Percentiles rank a stretch among this genome's conserved stretches.
Conservation (phyloP, 2,329 filamentous ascomycete species). For the Cytospora piceae region DNA sequence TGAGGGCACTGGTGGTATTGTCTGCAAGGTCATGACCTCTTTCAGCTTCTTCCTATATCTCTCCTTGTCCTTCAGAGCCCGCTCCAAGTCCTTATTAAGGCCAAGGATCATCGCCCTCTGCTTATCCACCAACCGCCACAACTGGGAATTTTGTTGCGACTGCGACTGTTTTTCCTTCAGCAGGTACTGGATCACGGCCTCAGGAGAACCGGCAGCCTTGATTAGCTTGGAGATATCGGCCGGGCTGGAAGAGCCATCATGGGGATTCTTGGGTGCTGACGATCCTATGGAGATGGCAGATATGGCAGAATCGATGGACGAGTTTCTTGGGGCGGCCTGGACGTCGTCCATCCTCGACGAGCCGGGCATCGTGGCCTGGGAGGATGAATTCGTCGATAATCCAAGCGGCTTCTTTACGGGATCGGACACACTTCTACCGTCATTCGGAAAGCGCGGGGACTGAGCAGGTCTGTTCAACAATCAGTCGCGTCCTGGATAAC, state of each 20-base stretch:
- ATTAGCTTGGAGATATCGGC: slow-evolving; percentile 81
- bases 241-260: slow-evolving; percentile 62
- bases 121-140: slow-evolving; percentile 96
- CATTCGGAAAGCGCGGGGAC: slow-evolving; percentile 50
- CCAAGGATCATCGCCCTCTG: slow-evolving; percentile 92
- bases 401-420: slow-evolving; percentile 47
- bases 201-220: slow-evolving; percentile 81
- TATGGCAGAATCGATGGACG: slow-evolving; percentile 92
- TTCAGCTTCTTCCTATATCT: slow-evolving; percentile 90
- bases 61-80: slow-evolving; percentile 90
- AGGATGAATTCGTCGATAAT: slow-evolving; percentile 45
- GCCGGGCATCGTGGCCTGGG: slow-evolving; percentile 51
- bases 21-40: slow-evolving; percentile 60
- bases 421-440: slow-evolving; percentile 50
- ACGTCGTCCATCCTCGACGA: slow-evolving; percentile 47
- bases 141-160: slow-evolving; percentile 84
- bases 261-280: slow-evolving; percentile 60
- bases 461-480: slow-evolving; percentile 35
- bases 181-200: slow-evolving; percentile 85
- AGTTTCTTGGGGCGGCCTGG: slow-evolving; percentile 66
- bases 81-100: slow-evolving; percentile 91
- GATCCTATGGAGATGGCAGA: slow-evolving; percentile 71
- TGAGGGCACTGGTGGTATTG: slow-evolving; percentile 37
- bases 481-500: slow-evolving; percentile 5
- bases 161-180: slow-evolving; percentile 90